A percentile compares a stretch with the other conserved stretches of the same genome.
Evolutionary conservation across 2,329 filamentous ascomycete species (phyloP).

Genomic region (Dactylellina parvicollis): DNA sequence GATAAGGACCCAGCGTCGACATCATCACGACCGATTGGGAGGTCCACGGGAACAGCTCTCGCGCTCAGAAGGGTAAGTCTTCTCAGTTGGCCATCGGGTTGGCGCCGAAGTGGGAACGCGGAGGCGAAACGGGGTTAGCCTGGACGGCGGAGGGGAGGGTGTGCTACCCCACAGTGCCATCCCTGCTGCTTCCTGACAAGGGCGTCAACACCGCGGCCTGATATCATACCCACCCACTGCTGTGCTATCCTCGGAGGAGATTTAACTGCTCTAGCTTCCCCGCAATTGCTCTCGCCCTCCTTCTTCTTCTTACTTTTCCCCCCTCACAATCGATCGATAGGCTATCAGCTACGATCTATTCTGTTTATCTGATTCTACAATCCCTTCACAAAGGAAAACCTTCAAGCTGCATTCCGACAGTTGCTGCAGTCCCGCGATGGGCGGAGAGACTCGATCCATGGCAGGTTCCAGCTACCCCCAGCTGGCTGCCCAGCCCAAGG

Average conservation of each 20-base stretch:
- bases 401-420: conserved; percentile 16
- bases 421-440: conserved; percentile 60
- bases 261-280: conserved; percentile 9
- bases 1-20: conserved; percentile 9
- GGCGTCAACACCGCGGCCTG: conserved; percentile 8
- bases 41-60: conserved; percentile 20
- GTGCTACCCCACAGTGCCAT: conserved; percentile 47
- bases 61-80: conserved; percentile 29
- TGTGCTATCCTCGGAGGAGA: conserved; percentile 3
- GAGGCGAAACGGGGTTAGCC: conserved; percentile 31
- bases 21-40: conserved; percentile 34
- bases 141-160: conserved; percentile 3
- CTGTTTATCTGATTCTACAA: background rate
- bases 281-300: conserved; percentile 9
- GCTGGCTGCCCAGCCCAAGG: conserved; percentile 66
- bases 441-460: conserved; percentile 63
- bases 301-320: background rate
- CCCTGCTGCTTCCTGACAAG: conserved; percentile 11
- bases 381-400: background rate
- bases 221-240: background rate
- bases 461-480: conserved; percentile 54
- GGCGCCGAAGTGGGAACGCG: conserved; percentile 19
- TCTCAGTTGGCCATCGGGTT: conserved; percentile 2
- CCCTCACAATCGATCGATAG: background rate
- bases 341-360: background rate